phyloP scores from a whole-genome alignment of 805 yeast genomes.

The Pichia insulana region DNA sequence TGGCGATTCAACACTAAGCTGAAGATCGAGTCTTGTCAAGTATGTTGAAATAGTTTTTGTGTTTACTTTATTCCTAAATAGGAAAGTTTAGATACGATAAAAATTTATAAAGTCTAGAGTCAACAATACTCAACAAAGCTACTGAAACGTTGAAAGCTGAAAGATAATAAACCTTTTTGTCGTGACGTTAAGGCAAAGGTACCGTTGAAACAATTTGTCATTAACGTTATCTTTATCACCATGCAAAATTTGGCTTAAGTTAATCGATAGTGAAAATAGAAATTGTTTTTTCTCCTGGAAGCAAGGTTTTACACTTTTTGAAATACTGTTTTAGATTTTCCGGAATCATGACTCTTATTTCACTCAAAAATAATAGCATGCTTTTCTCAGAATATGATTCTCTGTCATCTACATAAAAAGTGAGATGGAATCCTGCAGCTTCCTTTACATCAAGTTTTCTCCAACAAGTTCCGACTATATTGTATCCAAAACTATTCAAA shows the following conservation, averaged over 20 bases:
- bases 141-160: not conserved
- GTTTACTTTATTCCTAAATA: not conserved
- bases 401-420: constrained; percentile 5
- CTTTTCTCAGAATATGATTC: not conserved
- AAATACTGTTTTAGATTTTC: constrained; percentile 1
- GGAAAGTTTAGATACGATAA: not conserved
- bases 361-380: constrained; percentile 1
- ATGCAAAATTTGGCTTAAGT: too few relatives aligned
- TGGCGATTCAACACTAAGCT: too few relatives aligned
- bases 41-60: not conserved
- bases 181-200: too few relatives aligned
- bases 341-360: not conserved
- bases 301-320: constrained; percentile 4
- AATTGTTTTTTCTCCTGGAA: not conserved
- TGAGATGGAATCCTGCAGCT: constrained; percentile 4
- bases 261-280: not conserved
- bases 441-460: not conserved
- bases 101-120: not conserved
- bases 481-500: not conserved
- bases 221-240: too few relatives aligned
- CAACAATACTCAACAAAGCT: not conserved
- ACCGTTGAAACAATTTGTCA: too few relatives aligned
- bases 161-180: too few relatives aligned
- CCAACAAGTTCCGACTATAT: constrained; percentile 8
- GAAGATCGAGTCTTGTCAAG: too few relatives aligned